A percentile compares a stretch with the other conserved stretches of the same genome.
These are phyloP conservation scores for Aristolochia californica DNA, from an alignment of 164 flowering plant genomes.

Conservation along the genomic window DNA sequence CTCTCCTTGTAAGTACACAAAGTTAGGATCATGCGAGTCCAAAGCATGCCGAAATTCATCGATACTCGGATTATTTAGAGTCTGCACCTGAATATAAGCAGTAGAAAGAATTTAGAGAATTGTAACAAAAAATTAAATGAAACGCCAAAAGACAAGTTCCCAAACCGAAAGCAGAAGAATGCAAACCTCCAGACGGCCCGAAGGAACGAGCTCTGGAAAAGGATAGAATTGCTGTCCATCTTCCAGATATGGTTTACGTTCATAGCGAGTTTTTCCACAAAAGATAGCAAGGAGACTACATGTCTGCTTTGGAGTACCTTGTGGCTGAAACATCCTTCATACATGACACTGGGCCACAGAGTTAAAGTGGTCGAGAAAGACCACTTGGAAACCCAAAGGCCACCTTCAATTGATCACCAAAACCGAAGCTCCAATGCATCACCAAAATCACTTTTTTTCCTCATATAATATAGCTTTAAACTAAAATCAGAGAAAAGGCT, in stretches of 20 bases:
- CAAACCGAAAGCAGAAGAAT: background rate
- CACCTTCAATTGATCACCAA: slow-evolving; percentile 5
- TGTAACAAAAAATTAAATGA: background rate
- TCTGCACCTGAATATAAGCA: slow-evolving; percentile 42
- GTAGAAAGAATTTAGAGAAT: background rate
- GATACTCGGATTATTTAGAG: slow-evolving; percentile 35
- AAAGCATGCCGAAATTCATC: slow-evolving; percentile 46
- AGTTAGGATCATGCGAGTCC: slow-evolving; percentile 41
- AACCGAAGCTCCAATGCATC: slow-evolving; percentile 6
- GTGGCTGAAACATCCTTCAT: slow-evolving; percentile 42
- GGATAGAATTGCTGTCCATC: slow-evolving; percentile 32
- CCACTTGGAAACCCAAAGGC: background rate
- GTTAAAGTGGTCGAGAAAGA: background rate
- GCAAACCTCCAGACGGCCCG: slow-evolving; percentile 71
- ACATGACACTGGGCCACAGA: slow-evolving; percentile 10
- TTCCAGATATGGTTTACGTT: slow-evolving; percentile 24
- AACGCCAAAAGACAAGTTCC: background rate
- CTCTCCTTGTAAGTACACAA: slow-evolving; percentile 68
- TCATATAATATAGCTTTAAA: background rate
- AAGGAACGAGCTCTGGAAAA: slow-evolving; percentile 58
- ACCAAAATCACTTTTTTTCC: background rate
- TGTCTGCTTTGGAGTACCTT: slow-evolving; percentile 41
- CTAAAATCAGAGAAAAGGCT: background rate
- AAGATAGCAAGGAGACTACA: slow-evolving; percentile 58
- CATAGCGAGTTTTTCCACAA: slow-evolving; percentile 18